A percentile compares a stretch with the other conserved stretches of the same genome.
Evolutionary conservation across 2,329 filamentous ascomycete species (phyloP).

Genomic region (Chalaropsis thielavioides): DNA sequence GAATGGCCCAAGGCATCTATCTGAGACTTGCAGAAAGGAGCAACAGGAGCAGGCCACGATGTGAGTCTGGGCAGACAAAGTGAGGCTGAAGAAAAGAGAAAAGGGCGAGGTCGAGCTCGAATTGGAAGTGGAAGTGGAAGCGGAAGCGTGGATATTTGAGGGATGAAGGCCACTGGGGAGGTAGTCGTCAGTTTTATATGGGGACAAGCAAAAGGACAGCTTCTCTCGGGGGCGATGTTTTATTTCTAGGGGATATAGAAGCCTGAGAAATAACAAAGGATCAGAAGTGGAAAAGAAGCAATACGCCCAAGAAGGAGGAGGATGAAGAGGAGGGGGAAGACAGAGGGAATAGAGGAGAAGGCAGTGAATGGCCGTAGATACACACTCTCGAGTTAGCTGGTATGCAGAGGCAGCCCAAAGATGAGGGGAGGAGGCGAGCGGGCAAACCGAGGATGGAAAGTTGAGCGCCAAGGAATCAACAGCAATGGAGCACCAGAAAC

Average conservation of each 20-base stretch:
- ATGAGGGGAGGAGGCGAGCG: neutral
- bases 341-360: neutral
- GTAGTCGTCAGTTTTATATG: constrained; percentile 2
- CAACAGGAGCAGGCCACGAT: neutral
- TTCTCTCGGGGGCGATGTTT: neutral
- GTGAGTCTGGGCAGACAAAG: neutral
- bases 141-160: neutral
- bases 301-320: constrained; percentile 1
- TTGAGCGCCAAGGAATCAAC: neutral
- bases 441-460: neutral
- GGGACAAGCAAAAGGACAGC: neutral
- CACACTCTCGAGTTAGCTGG: neutral
- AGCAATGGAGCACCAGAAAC: neutral
- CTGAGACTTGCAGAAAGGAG: constrained; percentile 2
- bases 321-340: neutral
- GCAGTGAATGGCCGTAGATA: neutral
- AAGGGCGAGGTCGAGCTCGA: constrained; percentile 1
- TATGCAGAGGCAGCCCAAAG: neutral
- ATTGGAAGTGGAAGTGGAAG: neutral
- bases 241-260: neutral
- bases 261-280: constrained; percentile 1
- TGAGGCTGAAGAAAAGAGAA: neutral
- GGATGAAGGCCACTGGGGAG: neutral
- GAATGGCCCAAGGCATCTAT: constrained; percentile 3
- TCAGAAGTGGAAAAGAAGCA: neutral